Conservation (phyloP, 768 basidiomycete species). For the Coprinopsis cinerea region DNA sequence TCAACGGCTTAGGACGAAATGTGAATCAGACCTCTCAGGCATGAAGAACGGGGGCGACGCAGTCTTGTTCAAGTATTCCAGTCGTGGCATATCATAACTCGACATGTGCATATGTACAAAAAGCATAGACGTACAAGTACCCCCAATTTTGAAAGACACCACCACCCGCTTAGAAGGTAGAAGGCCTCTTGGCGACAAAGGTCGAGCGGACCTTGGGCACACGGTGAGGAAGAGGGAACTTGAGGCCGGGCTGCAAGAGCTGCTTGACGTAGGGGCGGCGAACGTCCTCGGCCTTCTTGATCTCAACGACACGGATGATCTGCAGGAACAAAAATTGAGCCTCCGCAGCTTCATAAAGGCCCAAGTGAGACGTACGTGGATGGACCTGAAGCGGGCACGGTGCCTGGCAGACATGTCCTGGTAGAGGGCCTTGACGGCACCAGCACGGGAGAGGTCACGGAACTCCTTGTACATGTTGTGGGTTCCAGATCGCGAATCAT, state of each 20-base stretch:
- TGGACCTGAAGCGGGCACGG: conserved; percentile 98
- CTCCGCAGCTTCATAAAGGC: background rate
- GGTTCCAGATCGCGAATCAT: conserved; percentile 98
- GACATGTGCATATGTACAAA: conserved; percentile 4
- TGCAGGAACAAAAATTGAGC: conserved; percentile 22
- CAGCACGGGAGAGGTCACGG: conserved; percentile 91
- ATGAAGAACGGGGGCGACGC: no score
- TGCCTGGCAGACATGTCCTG: conserved; percentile 99
- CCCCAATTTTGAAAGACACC: conserved; percentile 2
- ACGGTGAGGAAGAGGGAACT: conserved; percentile 96
- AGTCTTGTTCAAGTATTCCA: no score
- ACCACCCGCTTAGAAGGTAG: conserved; percentile 52
- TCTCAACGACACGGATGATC: conserved; percentile 97
- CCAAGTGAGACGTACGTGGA: conserved; percentile 67
- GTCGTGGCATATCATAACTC: background rate
- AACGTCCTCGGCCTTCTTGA: conserved; percentile 85
- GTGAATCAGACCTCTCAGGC: no score
- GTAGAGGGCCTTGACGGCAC: conserved; percentile 95
- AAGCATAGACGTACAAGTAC: conserved; percentile 2
- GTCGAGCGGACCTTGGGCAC: conserved; percentile 72
- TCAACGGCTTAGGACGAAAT: no score
- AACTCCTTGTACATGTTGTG: conserved; percentile 99
- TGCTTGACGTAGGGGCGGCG: conserved; percentile 99
- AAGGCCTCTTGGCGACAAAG: conserved; percentile 74
- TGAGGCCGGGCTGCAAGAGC: conserved; percentile 82